Percentiles rank a stretch among this genome's conserved stretches.
These are phyloP conservation scores for Penicillium argentinense DNA, from an alignment of 495 filamentous ascomycete genomes.

Conservation along the genomic window DNA sequence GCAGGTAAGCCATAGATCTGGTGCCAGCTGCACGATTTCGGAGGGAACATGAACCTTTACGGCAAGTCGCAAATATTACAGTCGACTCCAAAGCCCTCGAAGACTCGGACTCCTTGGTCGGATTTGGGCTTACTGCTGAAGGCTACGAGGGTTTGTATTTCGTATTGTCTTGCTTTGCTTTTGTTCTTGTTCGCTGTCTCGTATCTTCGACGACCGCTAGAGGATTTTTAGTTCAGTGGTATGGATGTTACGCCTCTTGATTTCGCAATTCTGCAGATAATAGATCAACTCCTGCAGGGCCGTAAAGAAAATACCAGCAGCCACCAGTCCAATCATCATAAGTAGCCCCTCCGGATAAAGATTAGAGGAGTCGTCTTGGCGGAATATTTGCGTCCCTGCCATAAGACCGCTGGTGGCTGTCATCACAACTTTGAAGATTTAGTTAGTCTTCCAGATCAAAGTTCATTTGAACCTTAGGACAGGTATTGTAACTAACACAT, in stretches of 20 bases:
- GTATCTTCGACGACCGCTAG: too few species aligned
- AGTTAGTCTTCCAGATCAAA: background rate
- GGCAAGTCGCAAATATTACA: too few species aligned
- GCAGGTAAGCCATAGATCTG: too few species aligned
- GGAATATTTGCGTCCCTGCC: constrained; percentile 34
- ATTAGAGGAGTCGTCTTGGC: constrained; percentile 17
- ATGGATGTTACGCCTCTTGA: background rate
- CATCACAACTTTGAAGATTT: constrained; percentile 32
- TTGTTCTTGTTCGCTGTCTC: too few species aligned
- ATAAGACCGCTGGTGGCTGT: constrained; percentile 28
- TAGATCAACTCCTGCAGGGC: constrained; percentile 10
- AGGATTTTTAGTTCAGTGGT: too few species aligned
- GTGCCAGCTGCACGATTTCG: too few species aligned
- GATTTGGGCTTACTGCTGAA: too few species aligned
- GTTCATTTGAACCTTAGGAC: background rate
- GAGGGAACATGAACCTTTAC: too few species aligned
- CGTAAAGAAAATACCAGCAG: constrained; percentile 13
- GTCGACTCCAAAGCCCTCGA: too few species aligned
- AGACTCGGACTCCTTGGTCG: too few species aligned
- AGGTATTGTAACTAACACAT: constrained; percentile 25
- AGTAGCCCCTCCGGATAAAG: constrained; percentile 23
- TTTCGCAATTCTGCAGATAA: constrained; percentile 1
- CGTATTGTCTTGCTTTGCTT: too few species aligned
- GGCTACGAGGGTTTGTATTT: too few species aligned
- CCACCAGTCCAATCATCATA: constrained; percentile 24